Evolutionary conservation across 225 moss, liverwort and hornwort species (phyloP), one percentile per base, ranked within the genome.

Genomic region (Sphagnum contortum): DNA sequence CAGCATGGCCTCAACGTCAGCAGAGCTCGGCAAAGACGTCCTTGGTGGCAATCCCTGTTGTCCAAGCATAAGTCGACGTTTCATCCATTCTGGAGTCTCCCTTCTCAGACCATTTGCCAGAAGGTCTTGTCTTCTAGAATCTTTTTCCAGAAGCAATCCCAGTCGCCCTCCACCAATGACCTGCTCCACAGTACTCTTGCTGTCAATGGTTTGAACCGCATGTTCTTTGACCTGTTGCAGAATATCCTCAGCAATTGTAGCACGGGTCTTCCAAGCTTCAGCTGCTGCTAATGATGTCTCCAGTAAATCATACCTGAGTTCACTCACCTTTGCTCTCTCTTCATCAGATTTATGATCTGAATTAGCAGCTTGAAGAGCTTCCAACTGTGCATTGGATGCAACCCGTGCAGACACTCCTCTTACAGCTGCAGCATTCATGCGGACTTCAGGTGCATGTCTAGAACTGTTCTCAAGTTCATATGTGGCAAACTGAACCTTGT

Each of bases 41-140:
- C 86, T 79, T 8, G 91, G 91, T 63, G 91, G 88, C 73, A 91
- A 74, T 45, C 69, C 75, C 65, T 84, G 88, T 48, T 72, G 80
- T 48, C 91, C 88, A 4, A 70, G 75, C 69, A 82, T 80, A 75
- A 91, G 78, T 61, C 83, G 78, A 71, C 80, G 81, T 65, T 69
- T 75, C 91, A 91, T 91, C 91, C 91, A 91, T 5, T 82, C 84
- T 62, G 91, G 91, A 60, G 77, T 87, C 69, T 81, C 82, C 57
- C 88, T 87, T 69, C 91, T 76, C 44, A 86, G 91, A 59, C 91
- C 91, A 62, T 91, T 84, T 70, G 89, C 88, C 48, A 91, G 84
- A 69, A 91, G 82, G 61, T 87, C 86, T 74, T 80, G 76, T 66
- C 79, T 91, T 65, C 75, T 80, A 10, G 76, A 75, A 48, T 80